Evolutionary conservation across 306 rosid genomes (phyloP), one percentile per base, ranked within the genome.

Genomic region (Vachellia collinsii): DNA sequence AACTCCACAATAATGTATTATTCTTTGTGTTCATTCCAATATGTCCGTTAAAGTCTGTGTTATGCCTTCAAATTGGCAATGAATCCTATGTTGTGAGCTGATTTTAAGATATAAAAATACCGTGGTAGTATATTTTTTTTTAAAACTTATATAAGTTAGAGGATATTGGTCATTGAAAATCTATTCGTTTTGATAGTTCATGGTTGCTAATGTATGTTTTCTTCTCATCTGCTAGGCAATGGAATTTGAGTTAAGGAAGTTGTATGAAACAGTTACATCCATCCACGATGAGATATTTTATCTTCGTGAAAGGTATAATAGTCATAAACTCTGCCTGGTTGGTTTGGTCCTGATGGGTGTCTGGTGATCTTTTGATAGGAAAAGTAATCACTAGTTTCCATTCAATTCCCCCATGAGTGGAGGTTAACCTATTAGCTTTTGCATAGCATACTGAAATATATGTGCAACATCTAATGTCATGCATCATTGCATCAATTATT

Each of bases 261-360:
- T 95, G 87, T 91, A 81, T 79, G 93, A 86, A 56, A 86, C 93
- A 8, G 91, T 95, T 69, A 0, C 71, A 75, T 88, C 91, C 70
- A 90, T 95, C 79, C 99, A 95, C 12, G 97, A 95, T 2, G 99
- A 95, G 93, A 95, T 95, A 97, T 93, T 93, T 84, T 88, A 88
- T 84, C 99, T 95, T 59, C 98, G 98, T 54, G 99, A 91, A 82
- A 95, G 99, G 98, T 95, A 88, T 56, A 50, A 25, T 59, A 47
- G 64, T 43, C 62, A 6, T 77, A 61, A 53, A 53, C 70, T 70
- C 54, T 67, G 19, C 61, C 38, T 50, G 74, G 68, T 7, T 37
- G 74, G 67, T 7, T 37, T 41, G 72, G 58, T 75, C 53, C 20
- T 17, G 23, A 68, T 20, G 20, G 12, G 65, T 74, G 46, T 29